Evolutionary conservation across 768 basidiomycete genomes (phyloP), one percentile per base, ranked within the genome.

Genomic region (Rhodotorula babjevae): DNA sequence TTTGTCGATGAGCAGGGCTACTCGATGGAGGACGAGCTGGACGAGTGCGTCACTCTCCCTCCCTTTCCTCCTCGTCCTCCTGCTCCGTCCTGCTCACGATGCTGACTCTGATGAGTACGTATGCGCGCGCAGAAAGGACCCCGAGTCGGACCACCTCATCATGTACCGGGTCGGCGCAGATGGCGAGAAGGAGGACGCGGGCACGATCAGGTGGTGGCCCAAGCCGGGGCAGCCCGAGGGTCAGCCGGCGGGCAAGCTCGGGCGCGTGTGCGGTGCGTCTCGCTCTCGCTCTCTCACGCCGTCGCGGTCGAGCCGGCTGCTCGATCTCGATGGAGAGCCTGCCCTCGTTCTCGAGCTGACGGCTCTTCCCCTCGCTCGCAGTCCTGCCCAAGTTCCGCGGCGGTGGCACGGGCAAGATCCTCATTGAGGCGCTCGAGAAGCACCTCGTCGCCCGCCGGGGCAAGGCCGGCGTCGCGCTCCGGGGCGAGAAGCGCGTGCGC

Each of bases 11-110:
- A 74, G 50, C 72, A 74, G 36, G 53, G 53, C 15, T 74, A 67
- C 55, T 55, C 68, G n/a, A 59, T 74, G 56, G 72, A 74, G 52
- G 72, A 74, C 49, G 72, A 74, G 65, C 42, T 74, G 8, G 72
- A 74, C 62, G 72, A 67, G 72, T 73, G 60, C 44, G 57, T 50
- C 21, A 1, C 18, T 16, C 6, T 11, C 21, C 15, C 21, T 50
- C 21, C 6, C 18, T 16, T 14, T 11, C 21, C 15, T 29, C 63
- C 6, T 40, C 33, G 15, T 11, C 3, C 44, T 0, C 5, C 55
- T 33, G 11, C 19, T 10, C n/a, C 61, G 16, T 23, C 16, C 29
- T 11, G 7, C 10, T 2, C 4, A 11, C 40, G 4, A 40, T 23
- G 7, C 53, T 58, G 42, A 40, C 29, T 9, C 14, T 15, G 14